A percentile compares a stretch with the other conserved stretches of the same genome.
These are phyloP conservation scores for sunflower (Helianthus annuus) DNA, from an alignment of 129 eudicot species.

Conservation along the genomic window DNA sequence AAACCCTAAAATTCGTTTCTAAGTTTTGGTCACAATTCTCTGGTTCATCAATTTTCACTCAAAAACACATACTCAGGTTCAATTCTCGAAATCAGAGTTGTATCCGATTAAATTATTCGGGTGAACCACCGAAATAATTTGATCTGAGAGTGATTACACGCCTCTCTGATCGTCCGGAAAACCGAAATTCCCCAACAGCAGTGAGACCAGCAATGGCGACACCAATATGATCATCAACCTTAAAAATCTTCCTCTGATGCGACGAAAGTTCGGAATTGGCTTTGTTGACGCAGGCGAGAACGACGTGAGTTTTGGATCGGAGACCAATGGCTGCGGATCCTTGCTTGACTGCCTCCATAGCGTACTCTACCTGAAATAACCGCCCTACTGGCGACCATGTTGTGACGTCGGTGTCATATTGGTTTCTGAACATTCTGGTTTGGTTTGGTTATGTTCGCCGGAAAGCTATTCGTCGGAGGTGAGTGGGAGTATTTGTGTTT, in stretches of 20 bases:
- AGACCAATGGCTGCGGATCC: slow-evolving; percentile 62
- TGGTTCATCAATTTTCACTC: no score
- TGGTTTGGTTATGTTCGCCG: neutral
- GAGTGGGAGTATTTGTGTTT: slow-evolving; percentile 11
- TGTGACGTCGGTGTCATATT: slow-evolving; percentile 82
- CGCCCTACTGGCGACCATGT: slow-evolving; percentile 98
- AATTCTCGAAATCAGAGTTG: no score
- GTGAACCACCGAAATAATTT: no score
- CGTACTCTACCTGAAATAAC: slow-evolving; percentile 93
- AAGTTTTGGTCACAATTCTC: no score
- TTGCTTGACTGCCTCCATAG: slow-evolving; percentile 83
- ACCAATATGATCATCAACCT: slow-evolving; percentile 96
- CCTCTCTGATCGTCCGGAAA: no score
- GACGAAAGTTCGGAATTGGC: slow-evolving; percentile 88
- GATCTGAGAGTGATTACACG: no score
- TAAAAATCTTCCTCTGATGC: slow-evolving; percentile 96
- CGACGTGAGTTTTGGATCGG: slow-evolving; percentile 94
- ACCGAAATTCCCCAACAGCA: no score
- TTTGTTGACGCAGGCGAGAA: slow-evolving; percentile 87
- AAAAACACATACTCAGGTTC: no score
- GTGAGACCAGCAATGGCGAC: slow-evolving; percentile 98
- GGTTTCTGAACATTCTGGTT: slow-evolving; percentile 73
- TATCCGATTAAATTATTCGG: no score
- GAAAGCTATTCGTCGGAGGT: slow-evolving; percentile 12
- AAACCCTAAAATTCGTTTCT: no score